phyloP scores from a whole-genome alignment of 805 yeast species.

The Priceomyces castillae region DNA sequence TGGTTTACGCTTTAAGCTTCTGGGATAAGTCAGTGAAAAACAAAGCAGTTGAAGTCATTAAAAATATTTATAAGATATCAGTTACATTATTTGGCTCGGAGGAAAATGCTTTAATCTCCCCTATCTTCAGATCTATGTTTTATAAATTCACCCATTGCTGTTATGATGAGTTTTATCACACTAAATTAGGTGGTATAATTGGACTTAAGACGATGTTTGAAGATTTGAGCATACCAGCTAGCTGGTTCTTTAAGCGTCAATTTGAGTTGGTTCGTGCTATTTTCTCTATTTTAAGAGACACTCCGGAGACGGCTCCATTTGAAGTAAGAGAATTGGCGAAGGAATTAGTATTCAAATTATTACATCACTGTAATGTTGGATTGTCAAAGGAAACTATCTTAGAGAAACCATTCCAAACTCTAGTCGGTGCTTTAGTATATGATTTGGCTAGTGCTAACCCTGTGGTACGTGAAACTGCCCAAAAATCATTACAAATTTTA shows the following conservation, averaged over 20 bases:
- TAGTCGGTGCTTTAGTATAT: constrained; percentile 85
- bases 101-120: constrained; percentile 66
- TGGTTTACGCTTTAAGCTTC: constrained; percentile 76
- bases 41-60: constrained; percentile 67
- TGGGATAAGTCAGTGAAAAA: constrained; percentile 67
- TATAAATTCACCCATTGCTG: constrained; percentile 87
- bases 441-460: constrained; percentile 89
- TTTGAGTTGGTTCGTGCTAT: constrained; percentile 82
- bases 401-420: constrained; percentile 73
- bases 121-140: constrained; percentile 72
- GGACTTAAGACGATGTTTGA: constrained; percentile 75
- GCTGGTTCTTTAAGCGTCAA: constrained; percentile 75
- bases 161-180: constrained; percentile 82
- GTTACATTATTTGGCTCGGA: constrained; percentile 62
- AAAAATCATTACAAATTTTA: constrained; percentile 61
- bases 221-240: constrained; percentile 63
- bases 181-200: constrained; percentile 83
- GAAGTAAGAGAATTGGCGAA: constrained; percentile 73
- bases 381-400: constrained; percentile 59
- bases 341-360: constrained; percentile 57
- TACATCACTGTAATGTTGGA: constrained; percentile 62
- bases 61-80: constrained; percentile 59
- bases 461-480: constrained; percentile 79
- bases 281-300: constrained; percentile 86
- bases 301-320: constrained; percentile 83